These are phyloP conservation scores for Cercophora newfieldiana DNA, from an alignment of 495 filamentous ascomycete species.

Conservation along the genomic window DNA sequence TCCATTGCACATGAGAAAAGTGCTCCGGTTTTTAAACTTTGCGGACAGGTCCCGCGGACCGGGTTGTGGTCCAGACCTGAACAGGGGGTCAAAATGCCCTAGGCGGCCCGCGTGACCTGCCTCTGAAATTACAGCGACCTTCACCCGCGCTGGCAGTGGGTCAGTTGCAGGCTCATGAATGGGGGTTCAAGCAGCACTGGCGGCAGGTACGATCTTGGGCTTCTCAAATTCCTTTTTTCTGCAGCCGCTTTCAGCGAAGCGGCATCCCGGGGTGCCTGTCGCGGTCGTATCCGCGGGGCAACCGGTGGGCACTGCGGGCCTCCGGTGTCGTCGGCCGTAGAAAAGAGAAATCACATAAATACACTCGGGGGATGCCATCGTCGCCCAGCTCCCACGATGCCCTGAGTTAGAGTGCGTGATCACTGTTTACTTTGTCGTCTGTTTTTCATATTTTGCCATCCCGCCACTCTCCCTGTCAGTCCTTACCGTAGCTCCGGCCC, in stretches of 20 bases:
- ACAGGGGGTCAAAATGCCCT: not conserved
- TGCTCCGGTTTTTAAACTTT: slow-evolving; percentile 8
- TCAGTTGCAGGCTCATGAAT: not conserved
- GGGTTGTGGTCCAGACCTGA: not conserved
- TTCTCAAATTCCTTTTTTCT: not conserved
- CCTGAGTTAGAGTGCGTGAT: not conserved
- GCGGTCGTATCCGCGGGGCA: not conserved
- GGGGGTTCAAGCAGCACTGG: not conserved
- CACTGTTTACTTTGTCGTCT: not conserved
- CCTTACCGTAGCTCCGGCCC: not conserved
- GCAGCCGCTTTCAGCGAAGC: not conserved
- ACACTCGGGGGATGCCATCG: not conserved
- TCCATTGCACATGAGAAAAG: slow-evolving; percentile 7
- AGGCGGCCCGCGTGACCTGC: slow-evolving; percentile 1
- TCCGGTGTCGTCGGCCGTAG: not conserved
- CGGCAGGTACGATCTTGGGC: not conserved
- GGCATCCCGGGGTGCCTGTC: not conserved
- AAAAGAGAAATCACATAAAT: not conserved
- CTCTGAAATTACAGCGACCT: not conserved
- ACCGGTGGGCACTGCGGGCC: not conserved
- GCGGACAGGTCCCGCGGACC: not conserved
- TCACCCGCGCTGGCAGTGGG: not conserved
- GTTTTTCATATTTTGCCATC: not conserved
- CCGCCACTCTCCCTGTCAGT: not conserved
- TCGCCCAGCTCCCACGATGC: not conserved